Percentiles rank a stretch among this genome's conserved stretches.
These are phyloP conservation scores for Trypanosoma grayi DNA, from an alignment of 208 protist species.

Conservation along the genomic window DNA sequence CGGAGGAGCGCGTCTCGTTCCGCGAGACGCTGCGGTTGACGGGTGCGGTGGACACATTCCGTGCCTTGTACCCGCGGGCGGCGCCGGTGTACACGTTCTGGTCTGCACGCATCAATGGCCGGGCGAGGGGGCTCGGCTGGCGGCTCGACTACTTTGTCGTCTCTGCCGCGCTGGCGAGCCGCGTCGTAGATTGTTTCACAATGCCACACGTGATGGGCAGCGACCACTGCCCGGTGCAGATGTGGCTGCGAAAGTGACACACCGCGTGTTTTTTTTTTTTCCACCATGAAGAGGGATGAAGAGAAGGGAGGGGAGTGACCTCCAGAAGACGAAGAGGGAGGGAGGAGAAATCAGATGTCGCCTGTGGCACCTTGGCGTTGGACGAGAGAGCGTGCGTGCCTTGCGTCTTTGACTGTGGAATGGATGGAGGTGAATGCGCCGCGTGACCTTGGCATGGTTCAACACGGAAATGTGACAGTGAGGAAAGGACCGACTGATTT, in stretches of 20 bases:
- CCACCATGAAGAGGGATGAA: no score
- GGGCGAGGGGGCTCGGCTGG: slow-evolving; percentile 83
- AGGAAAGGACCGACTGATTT: no score
- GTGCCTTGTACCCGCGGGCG: slow-evolving; percentile 75
- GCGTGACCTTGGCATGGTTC: no score
- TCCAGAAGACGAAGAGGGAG: no score
- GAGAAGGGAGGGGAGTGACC: no score
- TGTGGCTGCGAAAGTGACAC: slow-evolving; percentile 70
- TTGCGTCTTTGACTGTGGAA: no score
- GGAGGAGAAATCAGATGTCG: no score
- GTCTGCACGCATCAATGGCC: slow-evolving; percentile 62
- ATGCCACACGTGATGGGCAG: slow-evolving; percentile 78
- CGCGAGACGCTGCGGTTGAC: slow-evolving; percentile 48
- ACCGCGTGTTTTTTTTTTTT: no score
- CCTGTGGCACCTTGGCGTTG: no score
- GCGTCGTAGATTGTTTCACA: slow-evolving; percentile 79
- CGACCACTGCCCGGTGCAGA: slow-evolving; percentile 89
- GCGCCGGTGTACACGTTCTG: slow-evolving; percentile 88
- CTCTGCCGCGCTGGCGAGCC: slow-evolving; percentile 42
- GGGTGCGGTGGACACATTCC: slow-evolving; percentile 82
- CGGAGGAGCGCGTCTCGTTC: slow-evolving; percentile 86
- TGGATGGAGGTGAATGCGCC: no score
- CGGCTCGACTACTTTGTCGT: slow-evolving; percentile 94
- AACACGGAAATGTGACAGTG: no score
- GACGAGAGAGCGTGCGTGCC: no score